Conservation (phyloP, 208 protist species). For the Tritrichomonas foetus region DNA sequence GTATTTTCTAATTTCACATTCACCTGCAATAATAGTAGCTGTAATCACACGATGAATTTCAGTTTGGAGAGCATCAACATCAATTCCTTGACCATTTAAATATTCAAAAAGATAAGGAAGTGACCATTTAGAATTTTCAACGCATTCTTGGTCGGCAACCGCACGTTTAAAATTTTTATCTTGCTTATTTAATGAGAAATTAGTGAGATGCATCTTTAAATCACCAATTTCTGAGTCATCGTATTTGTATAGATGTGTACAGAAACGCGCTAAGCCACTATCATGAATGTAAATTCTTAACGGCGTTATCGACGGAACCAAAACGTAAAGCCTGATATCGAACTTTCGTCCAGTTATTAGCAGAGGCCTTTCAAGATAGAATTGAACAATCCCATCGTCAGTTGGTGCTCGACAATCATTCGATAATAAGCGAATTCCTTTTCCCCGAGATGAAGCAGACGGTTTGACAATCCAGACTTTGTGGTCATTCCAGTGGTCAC, state of each 20-base stretch:
- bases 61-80: neutral
- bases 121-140: slow-evolving; percentile 52
- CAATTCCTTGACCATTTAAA: neutral
- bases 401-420: neutral
- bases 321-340: slow-evolving; percentile 54
- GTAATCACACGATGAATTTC: slow-evolving; percentile 39
- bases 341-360: slow-evolving; percentile 51
- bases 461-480: slow-evolving; percentile 22
- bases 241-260: slow-evolving; percentile 41
- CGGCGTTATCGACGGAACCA: slow-evolving; percentile 47
- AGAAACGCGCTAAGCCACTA: slow-evolving; percentile 49
- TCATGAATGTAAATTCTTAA: slow-evolving; percentile 47
- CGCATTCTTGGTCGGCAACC: neutral
- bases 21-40: slow-evolving; percentile 46
- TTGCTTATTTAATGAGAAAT: slow-evolving; percentile 54
- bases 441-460: neutral
- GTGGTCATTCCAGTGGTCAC: neutral
- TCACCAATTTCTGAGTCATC: neutral
- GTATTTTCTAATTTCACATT: slow-evolving; percentile 44
- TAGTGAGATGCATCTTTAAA: slow-evolving; percentile 52
- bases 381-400: neutral
- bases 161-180: slow-evolving; percentile 32
- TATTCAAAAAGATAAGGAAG: neutral
- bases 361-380: slow-evolving; percentile 39
- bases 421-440: neutral